Conservation (phyloP, 2,329 filamentous ascomycete genomes). For the Cadophora luteo-olivacea region DNA sequence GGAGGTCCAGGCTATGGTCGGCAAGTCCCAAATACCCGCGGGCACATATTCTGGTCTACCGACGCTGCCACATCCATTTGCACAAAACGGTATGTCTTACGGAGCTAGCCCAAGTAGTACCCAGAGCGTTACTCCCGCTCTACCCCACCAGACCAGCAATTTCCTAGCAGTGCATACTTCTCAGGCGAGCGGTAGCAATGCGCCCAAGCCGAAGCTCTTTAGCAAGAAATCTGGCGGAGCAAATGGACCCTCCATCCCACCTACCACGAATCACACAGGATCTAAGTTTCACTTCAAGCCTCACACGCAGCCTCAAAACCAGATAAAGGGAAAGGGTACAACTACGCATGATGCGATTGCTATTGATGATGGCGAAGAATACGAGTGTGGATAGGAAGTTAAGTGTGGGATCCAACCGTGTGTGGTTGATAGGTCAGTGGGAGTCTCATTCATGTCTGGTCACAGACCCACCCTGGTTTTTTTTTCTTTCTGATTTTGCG, state of each 20-base stretch:
- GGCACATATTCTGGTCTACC: not conserved
- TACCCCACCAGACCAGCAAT: not conserved
- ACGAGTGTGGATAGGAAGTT: not conserved
- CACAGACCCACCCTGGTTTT: not conserved
- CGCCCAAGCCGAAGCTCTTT: not conserved
- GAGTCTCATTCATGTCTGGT: not conserved
- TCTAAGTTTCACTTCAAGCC: slow-evolving; percentile 1
- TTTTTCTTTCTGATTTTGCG: not conserved
- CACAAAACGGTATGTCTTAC: not conserved
- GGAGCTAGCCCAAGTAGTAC: not conserved
- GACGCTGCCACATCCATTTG: not conserved
- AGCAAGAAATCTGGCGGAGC: not conserved
- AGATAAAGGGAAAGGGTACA: not conserved
- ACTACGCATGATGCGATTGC: not conserved
- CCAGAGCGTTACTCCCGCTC: not conserved
- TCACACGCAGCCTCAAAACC: not conserved
- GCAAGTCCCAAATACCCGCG: not conserved
- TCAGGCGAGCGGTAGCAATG: not conserved
- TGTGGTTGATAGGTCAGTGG: not conserved
- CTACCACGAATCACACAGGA: not conserved
- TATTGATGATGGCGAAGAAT: not conserved
- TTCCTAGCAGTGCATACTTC: not conserved
- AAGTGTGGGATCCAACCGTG: not conserved
- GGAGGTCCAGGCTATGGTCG: not conserved
- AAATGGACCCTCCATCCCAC: not conserved